A percentile compares a stretch with the other conserved stretches of the same genome.
Conservation (phyloP, 2,329 filamentous ascomycete species). For the Sporothrix sp. region DNA sequence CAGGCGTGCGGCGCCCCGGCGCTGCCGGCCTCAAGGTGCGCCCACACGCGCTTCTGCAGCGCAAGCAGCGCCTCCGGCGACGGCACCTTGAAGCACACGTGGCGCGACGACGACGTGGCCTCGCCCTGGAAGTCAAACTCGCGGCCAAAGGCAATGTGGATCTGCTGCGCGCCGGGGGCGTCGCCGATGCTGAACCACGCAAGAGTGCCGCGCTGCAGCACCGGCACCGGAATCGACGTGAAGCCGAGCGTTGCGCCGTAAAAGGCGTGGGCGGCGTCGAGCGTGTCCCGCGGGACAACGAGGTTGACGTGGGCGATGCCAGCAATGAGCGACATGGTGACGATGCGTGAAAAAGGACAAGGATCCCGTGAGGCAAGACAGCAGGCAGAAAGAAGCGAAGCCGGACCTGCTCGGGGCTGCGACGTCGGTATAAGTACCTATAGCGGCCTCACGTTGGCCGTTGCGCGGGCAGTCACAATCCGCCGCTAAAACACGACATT, state of each 20-base stretch:
- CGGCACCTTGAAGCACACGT: constrained; percentile 49
- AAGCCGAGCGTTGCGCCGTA: constrained; percentile 48
- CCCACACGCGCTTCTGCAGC: constrained; percentile 40
- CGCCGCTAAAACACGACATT: constrained; percentile 8
- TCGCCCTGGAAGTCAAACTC: constrained; percentile 22
- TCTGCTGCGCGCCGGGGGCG: constrained; percentile 35
- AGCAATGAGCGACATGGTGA: constrained; percentile 19
- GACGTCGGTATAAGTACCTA: background rate
- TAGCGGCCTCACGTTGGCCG: background rate
- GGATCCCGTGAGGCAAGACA: background rate
- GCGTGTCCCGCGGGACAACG: constrained; percentile 43
- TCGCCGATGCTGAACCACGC: constrained; percentile 53
- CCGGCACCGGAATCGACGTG: constrained; percentile 40
- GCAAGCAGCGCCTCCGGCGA: constrained; percentile 36
- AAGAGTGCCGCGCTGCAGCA: constrained; percentile 38
- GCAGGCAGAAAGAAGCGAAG: background rate
- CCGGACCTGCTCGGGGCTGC: too few relatives aligned
- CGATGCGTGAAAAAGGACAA: background rate
- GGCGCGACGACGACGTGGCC: constrained; percentile 32
- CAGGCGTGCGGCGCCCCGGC: constrained; percentile 41
- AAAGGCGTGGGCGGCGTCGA: constrained; percentile 42
- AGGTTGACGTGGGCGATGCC: constrained; percentile 44
- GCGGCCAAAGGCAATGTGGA: constrained; percentile 43
- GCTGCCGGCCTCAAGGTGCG: constrained; percentile 39
- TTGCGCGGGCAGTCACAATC: background rate